phyloP scores from a whole-genome alignment of 306 rosid genomes.

The Rosa persica region DNA sequence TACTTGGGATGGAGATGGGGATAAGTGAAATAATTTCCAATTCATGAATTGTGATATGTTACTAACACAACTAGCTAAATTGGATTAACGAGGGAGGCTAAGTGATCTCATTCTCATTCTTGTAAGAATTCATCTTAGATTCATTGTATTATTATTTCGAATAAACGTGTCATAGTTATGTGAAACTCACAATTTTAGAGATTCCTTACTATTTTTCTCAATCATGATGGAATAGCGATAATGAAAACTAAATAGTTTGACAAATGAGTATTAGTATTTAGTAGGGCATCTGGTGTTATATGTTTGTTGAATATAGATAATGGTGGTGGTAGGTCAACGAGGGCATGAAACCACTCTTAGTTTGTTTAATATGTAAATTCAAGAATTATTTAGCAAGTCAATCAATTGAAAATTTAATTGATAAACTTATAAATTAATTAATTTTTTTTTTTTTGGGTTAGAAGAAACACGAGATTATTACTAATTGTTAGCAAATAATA shows the following conservation, averaged over 20 bases:
- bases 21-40: background rate
- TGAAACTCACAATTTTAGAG: background rate
- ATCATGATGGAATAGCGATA: background rate
- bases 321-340: background rate
- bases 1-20: background rate
- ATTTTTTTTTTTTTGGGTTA: too few relatives aligned
- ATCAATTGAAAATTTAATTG: background rate
- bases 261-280: background rate
- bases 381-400: too few relatives aligned
- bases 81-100: background rate
- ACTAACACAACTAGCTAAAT: background rate
- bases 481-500: too few relatives aligned
- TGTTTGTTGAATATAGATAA: conserved; percentile 11
- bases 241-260: background rate
- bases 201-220: background rate
- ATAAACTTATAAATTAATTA: too few relatives aligned
- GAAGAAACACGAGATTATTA: too few relatives aligned
- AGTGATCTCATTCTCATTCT: background rate
- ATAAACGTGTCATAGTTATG: too few relatives aligned
- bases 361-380: background rate
- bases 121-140: background rate
- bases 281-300: background rate
- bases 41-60: background rate
- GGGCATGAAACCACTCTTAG: background rate
- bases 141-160: background rate